Base-by-base conservation (phyloP, 176 grass and related monocot genomes). In the Carex pumila region DNA sequence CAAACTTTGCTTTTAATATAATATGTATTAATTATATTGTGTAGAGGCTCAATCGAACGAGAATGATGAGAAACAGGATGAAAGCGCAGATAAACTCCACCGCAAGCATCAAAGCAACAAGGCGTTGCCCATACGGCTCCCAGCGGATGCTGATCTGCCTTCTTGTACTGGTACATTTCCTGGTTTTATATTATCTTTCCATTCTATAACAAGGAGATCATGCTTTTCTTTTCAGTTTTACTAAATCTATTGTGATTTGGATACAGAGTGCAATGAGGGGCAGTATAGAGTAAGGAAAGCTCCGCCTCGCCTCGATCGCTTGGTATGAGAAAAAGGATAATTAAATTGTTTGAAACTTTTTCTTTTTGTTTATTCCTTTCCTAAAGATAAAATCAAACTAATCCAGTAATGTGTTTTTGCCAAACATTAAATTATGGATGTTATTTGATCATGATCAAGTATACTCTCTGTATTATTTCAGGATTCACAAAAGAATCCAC, bases 141-240 rank as follows among this genome's bases (percentile, higher is more conserved):
- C 95, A 88, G 87, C 86, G 64, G 90, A 91, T 81, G 95, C 95
- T 25, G 89, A 98, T 98, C 84, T 98, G 88, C 92, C 95, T 69
- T 88, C 88, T 70, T 98, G 89, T 84, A 93, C 95, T 82, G 95
- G 95, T 94, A 84, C 5, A 70, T 47, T 71, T 94, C 18, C 88
- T 62, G 81, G 10, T 52, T 49, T 13, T 50, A 31, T 76, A 49
- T 76, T 55, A 10, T 62, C n/a, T 22, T 62, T 62, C 21, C 18
- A 9, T 62, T 22, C 19, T 22, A 62, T 25, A 19, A 62, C 1
- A 62, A 25, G 60, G 19, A 30, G 45, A 54, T 45, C 43, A 45
- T 21, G 0, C 5, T 66, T 79, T 59, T 66, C 54, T 2, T 30
- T 53, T 57, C 36, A 37, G 12, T 18, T 8, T 60, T 81, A 52